Percentiles rank a stretch among this genome's conserved stretches.
Conservation (phyloP, 495 filamentous ascomycete species). For the Cenococcum geophilum region DNA sequence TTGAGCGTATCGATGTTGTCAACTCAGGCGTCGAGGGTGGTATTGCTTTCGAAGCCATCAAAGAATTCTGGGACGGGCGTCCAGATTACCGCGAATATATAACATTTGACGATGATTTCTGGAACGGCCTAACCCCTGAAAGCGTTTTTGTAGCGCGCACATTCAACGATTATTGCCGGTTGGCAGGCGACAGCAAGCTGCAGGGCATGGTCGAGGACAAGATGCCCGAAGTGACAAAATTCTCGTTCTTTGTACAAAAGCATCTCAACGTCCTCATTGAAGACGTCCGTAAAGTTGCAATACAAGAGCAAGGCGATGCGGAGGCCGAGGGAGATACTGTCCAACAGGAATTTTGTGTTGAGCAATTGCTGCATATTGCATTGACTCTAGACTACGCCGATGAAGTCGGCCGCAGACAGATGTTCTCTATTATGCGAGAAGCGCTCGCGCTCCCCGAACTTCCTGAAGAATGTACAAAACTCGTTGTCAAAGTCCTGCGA, state of each 20-base stretch:
- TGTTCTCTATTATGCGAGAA: conserved; percentile 84
- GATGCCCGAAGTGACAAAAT: conserved; percentile 85
- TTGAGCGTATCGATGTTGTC: conserved; percentile 89
- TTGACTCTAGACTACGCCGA: conserved; percentile 82
- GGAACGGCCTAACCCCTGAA: conserved; percentile 79
- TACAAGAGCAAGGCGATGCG: conserved; percentile 53
- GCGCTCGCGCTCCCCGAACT: conserved; percentile 78
- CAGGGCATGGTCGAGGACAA: conserved; percentile 78
- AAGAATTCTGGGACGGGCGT: conserved; percentile 89
- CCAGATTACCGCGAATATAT: conserved; percentile 82
- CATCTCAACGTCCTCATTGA: conserved; percentile 73
- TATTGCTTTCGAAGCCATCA: conserved; percentile 86
- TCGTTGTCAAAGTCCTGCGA: conserved; percentile 75
- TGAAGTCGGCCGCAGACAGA: conserved; percentile 88
- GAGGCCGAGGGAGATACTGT: conserved; percentile 76
- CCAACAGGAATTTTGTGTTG: conserved; percentile 88
- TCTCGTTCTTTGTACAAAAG: conserved; percentile 74
- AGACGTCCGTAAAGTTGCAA: conserved; percentile 50
- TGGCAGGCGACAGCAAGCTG: conserved; percentile 57
- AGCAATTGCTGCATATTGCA: conserved; percentile 90
- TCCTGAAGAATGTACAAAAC: conserved; percentile 85
- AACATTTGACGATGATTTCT: conserved; percentile 77
- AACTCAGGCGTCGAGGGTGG: conserved; percentile 86
- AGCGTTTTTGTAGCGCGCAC: conserved; percentile 80
- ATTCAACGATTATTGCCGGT: conserved; percentile 86